Conservation (phyloP, 352 stramenopile species). For the Pythium aphanidermatum region DNA sequence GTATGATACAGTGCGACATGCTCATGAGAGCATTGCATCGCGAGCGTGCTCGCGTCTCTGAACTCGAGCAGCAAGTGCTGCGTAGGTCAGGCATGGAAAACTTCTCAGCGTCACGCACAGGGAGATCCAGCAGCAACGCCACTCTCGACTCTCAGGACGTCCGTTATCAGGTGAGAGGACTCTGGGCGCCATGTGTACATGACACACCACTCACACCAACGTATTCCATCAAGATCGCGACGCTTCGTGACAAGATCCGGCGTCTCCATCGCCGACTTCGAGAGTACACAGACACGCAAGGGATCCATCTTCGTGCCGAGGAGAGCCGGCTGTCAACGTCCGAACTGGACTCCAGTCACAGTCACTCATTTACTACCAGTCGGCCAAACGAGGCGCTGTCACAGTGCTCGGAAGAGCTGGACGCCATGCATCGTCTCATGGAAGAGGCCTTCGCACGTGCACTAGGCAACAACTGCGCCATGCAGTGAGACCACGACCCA, state of each 20-base stretch:
- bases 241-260: conserved; percentile 11
- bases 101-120: too few relatives aligned
- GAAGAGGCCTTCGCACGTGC: conserved; percentile 18
- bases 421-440: conserved; percentile 20
- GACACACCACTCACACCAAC: too few relatives aligned
- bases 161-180: background rate
- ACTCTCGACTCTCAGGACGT: background rate
- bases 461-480: conserved; percentile 21
- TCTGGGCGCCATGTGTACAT: too few relatives aligned
- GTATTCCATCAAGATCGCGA: conserved; percentile 3
- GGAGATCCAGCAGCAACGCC: too few relatives aligned
- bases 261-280: conserved; percentile 3
- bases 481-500: too few relatives aligned
- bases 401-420: conserved; percentile 10
- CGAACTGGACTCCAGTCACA: too few relatives aligned
- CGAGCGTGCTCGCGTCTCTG: conserved; percentile 11
- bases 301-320: too few relatives aligned
- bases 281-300: conserved; percentile 15
- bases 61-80: conserved; percentile 11
- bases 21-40: conserved; percentile 20
- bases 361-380: too few relatives aligned
- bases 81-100: background rate
- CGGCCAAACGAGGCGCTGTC: conserved; percentile 5
- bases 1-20: conserved; percentile 11
- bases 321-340: too few relatives aligned